These are phyloP conservation scores for Sporothrix brasiliensis DNA, from an alignment of 2,329 filamentous ascomycete species.

Conservation along the genomic window DNA sequence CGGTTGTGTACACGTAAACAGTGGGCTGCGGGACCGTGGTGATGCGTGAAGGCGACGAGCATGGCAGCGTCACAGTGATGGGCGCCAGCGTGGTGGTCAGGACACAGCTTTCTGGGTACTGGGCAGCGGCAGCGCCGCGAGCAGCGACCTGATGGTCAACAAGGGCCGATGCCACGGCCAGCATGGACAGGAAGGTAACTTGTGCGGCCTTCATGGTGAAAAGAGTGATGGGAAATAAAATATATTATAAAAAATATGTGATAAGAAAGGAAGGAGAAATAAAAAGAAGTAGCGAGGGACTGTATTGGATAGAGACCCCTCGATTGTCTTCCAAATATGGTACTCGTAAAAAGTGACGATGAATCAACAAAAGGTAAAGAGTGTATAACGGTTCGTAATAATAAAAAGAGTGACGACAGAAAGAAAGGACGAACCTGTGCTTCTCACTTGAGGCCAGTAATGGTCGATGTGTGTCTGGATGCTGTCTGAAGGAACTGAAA, in stretches of 20 bases:
- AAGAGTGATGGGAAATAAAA: neutral
- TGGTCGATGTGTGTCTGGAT: conserved; percentile 16
- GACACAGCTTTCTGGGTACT: conserved; percentile 28
- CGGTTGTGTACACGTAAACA: conserved; percentile 32
- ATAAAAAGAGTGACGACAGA: neutral
- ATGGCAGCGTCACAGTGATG: conserved; percentile 31
- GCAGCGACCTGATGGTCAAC: conserved; percentile 14
- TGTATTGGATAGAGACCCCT: neutral
- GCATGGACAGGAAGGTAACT: conserved; percentile 28
- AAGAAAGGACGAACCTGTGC: conserved; percentile 21
- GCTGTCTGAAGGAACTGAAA: conserved; percentile 3
- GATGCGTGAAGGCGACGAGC: conserved; percentile 3
- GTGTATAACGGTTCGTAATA: conserved; percentile 4
- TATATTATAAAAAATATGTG: conserved; percentile 13
- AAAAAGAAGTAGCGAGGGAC: conserved; percentile 3
- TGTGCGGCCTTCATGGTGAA: conserved; percentile 31
- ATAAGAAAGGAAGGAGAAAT: neutral
- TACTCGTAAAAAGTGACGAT: conserved; percentile 20
- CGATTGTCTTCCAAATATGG: neutral
- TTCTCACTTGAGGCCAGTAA: conserved; percentile 31
- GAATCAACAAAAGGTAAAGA: neutral
- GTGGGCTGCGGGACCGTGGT: conserved; percentile 29
- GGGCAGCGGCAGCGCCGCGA: neutral
- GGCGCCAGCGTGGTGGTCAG: conserved; percentile 32
- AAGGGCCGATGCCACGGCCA: conserved; percentile 24